A percentile compares a stretch with the other conserved stretches of the same genome.
These are phyloP conservation scores for Kurtzmaniella cleridarum DNA, from an alignment of 805 yeast species.

Conservation along the genomic window DNA sequence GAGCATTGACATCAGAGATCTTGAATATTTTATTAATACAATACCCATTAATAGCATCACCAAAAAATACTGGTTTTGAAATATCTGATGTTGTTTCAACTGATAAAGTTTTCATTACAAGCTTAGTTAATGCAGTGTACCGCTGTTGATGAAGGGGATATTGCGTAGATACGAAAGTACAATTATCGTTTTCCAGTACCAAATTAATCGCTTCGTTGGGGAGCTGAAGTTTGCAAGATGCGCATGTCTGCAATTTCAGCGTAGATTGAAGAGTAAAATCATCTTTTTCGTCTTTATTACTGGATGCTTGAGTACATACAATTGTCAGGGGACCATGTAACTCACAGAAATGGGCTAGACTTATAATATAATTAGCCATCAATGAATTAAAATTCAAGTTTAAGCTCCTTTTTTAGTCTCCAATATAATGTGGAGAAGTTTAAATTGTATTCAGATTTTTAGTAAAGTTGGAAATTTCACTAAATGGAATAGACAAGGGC, in stretches of 20 bases:
- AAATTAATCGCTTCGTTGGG: slow-evolving; percentile 34
- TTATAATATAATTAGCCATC: slow-evolving; percentile 40
- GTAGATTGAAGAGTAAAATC: slow-evolving; percentile 33
- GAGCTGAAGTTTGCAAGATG: slow-evolving; percentile 52
- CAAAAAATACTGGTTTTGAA: slow-evolving; percentile 56
- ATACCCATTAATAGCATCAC: slow-evolving; percentile 57
- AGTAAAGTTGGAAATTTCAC: no score
- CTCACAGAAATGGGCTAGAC: slow-evolving; percentile 74
- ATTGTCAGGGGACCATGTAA: slow-evolving; percentile 69
- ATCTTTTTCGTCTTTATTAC: slow-evolving; percentile 11
- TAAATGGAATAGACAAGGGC: no score
- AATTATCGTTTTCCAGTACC: slow-evolving; percentile 8
- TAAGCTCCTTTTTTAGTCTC: background rate
- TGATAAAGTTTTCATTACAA: slow-evolving; percentile 59
- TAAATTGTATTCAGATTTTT: no score
- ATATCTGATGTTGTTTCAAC: slow-evolving; percentile 61
- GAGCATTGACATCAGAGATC: slow-evolving; percentile 56
- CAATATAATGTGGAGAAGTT: no score
- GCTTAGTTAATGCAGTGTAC: slow-evolving; percentile 51
- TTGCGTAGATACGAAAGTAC: slow-evolving; percentile 48
- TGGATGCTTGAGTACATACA: slow-evolving; percentile 50
- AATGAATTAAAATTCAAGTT: background rate
- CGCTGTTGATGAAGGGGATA: slow-evolving; percentile 47
- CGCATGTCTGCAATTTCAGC: slow-evolving; percentile 44
- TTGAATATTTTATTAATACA: slow-evolving; percentile 59